Conservation (phyloP, 371 early-diverging fungal species). For the Vairimorpha necatrix region DNA sequence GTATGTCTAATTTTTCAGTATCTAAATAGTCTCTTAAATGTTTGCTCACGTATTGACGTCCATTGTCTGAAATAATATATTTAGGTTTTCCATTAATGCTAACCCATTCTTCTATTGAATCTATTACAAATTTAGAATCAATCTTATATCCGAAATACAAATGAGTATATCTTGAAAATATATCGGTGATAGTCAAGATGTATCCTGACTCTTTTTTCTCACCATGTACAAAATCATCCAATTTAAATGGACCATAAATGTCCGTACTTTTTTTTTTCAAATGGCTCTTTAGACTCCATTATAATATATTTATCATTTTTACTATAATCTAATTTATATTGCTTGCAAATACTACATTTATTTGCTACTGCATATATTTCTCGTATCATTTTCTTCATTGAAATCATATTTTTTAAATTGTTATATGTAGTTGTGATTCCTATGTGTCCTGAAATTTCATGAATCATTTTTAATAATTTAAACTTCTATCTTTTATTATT, state of each 20-base stretch:
- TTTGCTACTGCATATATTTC: no score
- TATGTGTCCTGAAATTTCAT: not conserved
- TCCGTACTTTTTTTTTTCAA: not conserved
- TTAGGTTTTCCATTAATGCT: not conserved
- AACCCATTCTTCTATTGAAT: not conserved
- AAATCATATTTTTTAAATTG: not conserved
- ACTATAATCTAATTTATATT: not conserved
- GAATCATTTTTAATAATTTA: not conserved
- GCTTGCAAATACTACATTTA: not conserved
- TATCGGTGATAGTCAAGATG: not conserved
- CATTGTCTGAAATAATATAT: not conserved
- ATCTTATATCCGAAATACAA: not conserved
- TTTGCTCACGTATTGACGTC: not conserved
- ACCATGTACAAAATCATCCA: not conserved
- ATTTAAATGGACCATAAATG: slow-evolving; percentile 4
- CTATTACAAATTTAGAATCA: not conserved
- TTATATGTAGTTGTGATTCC: not conserved
- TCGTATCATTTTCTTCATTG: no score
- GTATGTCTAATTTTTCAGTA: not conserved
- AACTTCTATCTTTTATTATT: not conserved
- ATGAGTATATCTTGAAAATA: not conserved
- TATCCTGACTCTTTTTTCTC: slow-evolving; percentile 1
- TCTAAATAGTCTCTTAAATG: not conserved
- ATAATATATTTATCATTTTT: not conserved
- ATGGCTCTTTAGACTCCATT: not conserved